Percentiles rank a stretch among this genome's conserved stretches.
phyloP scores from a whole-genome alignment of 106 monocot species.

The Dioscorea alata region DNA sequence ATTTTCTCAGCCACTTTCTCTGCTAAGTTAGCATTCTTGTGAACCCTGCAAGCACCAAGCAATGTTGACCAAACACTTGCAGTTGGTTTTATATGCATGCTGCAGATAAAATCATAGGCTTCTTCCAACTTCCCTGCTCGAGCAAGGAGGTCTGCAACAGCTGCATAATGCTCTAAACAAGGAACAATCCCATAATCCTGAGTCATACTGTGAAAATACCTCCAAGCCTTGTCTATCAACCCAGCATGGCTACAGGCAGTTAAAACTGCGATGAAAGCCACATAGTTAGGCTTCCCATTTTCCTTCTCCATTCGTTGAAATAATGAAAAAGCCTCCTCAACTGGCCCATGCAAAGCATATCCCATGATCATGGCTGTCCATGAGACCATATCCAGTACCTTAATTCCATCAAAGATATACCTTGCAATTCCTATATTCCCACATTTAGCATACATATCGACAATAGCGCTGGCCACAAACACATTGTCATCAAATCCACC shows the following conservation, averaged over 20 bases:
- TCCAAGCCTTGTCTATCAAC: slow-evolving; percentile 59
- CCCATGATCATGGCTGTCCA: slow-evolving; percentile 99
- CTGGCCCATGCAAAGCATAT: slow-evolving; percentile 87
- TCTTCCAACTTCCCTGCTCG: slow-evolving; percentile 76
- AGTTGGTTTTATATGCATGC: slow-evolving; percentile 78
- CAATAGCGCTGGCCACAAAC: slow-evolving; percentile 57
- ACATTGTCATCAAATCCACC: slow-evolving; percentile 43
- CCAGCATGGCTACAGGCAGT: slow-evolving; percentile 94
- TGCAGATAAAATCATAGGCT: slow-evolving; percentile 63
- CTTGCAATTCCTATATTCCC: slow-evolving; percentile 57
- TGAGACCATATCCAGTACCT: slow-evolving; percentile 46
- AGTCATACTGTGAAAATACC: slow-evolving; percentile 56
- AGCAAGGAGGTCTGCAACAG: slow-evolving; percentile 72
- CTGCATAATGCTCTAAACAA: slow-evolving; percentile 80
- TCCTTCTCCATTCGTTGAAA: slow-evolving; percentile 61
- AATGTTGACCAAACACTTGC: slow-evolving; percentile 80
- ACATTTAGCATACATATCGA: slow-evolving; percentile 90
- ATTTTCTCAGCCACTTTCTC: slow-evolving; percentile 63
- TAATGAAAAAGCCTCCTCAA: slow-evolving; percentile 54
- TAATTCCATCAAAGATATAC: slow-evolving; percentile 56
- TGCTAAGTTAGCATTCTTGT: slow-evolving; percentile 56
- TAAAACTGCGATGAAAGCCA: slow-evolving; percentile 77
- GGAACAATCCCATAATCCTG: slow-evolving; percentile 64
- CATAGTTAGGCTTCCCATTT: slow-evolving; percentile 57
- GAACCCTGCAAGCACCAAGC: slow-evolving; percentile 65